Base-by-base conservation (phyloP, 805 yeast genomes). In the Huiozyma sinensis region DNA sequence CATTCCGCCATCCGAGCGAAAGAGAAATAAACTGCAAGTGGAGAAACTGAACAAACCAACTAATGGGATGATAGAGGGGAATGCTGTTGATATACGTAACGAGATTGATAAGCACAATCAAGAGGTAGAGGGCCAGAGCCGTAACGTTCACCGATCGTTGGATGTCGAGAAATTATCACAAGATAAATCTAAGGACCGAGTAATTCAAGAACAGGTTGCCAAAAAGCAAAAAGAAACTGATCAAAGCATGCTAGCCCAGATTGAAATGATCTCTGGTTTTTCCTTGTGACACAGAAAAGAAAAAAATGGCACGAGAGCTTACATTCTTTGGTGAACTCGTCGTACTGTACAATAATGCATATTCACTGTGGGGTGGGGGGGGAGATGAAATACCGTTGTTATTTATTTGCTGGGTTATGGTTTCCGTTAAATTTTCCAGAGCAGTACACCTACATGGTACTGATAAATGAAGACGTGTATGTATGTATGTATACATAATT, bases 191-290 rank as follows among this genome's bases (percentile, higher is more conserved):
- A 51, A 49, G 13, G 68, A 66, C 44, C 51, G 52, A 17, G 44
- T 49, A 34, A 47, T 46, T 4, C 53, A 53, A 29, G 53, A 50
- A 10, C 45, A 47, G 32, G 48, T 54, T 3, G 47, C 50, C 32
- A 42, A 46, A 6, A 50, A 51, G 38, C 53, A 57, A 32, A 51
- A 55, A 36, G 58, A 55, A 12, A 59, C 63, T 1, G 57, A 63
- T 7, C 52, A 56, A 24, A 57, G 50, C 37, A 42, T 66, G 30
- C 33, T 52, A 38, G 52, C 55, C 34, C 69, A 65, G 40, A 56
- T 64, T 12, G 66, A 63, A 34, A 42, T 54, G 48, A 63, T 64
- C 27, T 53, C 63, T 1, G 65, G 64, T 1, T 61, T 64, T 43
- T 51, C 61, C 11, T 44, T 63, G 24, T 61, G 46, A 47, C 24